These are phyloP conservation scores for Boletus semigastroideus DNA, from an alignment of 1,284 basidiomycete genomes.

Conservation along the genomic window DNA sequence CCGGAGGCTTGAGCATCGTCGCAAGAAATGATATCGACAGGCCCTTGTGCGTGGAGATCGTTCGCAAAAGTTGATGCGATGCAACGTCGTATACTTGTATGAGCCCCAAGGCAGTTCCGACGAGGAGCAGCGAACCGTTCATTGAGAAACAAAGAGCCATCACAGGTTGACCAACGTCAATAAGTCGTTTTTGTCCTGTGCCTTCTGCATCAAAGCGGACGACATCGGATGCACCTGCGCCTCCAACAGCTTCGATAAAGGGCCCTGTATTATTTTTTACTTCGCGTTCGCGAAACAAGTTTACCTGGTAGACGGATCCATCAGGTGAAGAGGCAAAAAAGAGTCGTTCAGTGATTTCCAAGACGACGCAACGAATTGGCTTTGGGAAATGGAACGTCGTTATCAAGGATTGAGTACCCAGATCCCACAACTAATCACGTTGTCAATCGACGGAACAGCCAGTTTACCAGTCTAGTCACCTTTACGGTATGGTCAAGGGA, in stretches of 20 bases:
- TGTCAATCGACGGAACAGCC: constrained; percentile 4
- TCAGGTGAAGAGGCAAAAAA: constrained; percentile 81
- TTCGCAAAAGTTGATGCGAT: constrained; percentile 86
- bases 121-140: constrained; percentile 75
- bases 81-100: constrained; percentile 85
- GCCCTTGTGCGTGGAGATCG: constrained; percentile 72
- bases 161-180: constrained; percentile 64
- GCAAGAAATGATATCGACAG: constrained; percentile 71
- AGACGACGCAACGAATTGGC: constrained; percentile 65
- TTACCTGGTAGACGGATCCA: constrained; percentile 77
- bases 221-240: constrained; percentile 67
- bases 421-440: constrained; percentile 70
- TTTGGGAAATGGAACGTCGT: constrained; percentile 84
- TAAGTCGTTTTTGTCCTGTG: constrained; percentile 53
- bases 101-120: constrained; percentile 72
- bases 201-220: constrained; percentile 59
- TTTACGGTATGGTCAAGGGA: constrained; percentile 93
- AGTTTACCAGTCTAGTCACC: constrained; percentile 40
- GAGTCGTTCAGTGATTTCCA: constrained; percentile 83
- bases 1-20: constrained; percentile 79
- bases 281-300: constrained; percentile 69
- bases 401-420: constrained; percentile 73
- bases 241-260: constrained; percentile 71
- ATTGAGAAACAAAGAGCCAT: constrained; percentile 76
- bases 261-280: constrained; percentile 44